These are phyloP conservation scores for Ophiostoma fasciatum DNA, from an alignment of 2,329 filamentous ascomycete genomes.

Conservation along the genomic window DNA sequence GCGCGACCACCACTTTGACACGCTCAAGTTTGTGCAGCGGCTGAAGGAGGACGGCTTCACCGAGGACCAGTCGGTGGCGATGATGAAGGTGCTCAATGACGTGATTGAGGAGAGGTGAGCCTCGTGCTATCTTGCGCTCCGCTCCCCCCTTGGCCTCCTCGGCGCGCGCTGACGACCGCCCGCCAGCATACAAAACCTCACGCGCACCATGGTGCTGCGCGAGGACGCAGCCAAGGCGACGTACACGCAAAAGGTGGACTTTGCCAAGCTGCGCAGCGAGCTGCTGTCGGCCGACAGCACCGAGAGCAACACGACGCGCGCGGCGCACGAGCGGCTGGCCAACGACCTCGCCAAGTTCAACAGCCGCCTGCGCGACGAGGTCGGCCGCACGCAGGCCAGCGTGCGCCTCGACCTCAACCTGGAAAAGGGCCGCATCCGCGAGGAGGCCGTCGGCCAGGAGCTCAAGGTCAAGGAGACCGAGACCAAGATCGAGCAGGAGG, in stretches of 20 bases:
- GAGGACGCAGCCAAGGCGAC: conserved; percentile 78
- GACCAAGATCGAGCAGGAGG: conserved; percentile 95
- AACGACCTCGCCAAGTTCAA: conserved; percentile 94
- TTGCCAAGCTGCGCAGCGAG: conserved; percentile 90
- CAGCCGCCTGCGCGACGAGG: conserved; percentile 79
- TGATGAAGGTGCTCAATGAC: conserved; percentile 95
- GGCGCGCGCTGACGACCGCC: no score
- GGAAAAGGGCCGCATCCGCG: conserved; percentile 89
- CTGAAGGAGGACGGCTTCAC: conserved; percentile 86
- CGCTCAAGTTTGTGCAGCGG: conserved; percentile 87
- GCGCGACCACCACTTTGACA: conserved; percentile 94
- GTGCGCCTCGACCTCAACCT: conserved; percentile 87
- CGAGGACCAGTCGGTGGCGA: conserved; percentile 87
- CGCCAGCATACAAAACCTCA: conserved; percentile 80
- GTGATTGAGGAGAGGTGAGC: conserved; percentile 82
- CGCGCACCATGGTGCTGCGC: conserved; percentile 91
- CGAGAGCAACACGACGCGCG: conserved; percentile 75
- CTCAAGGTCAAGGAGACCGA: conserved; percentile 98
- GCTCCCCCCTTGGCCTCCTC: no score
- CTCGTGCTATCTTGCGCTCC: no score
- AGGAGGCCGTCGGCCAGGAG: conserved; percentile 93
- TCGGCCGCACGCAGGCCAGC: conserved; percentile 83
- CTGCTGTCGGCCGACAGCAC: conserved; percentile 83
- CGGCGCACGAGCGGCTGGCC: conserved; percentile 79
- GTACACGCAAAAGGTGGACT: conserved; percentile 86